A percentile compares a stretch with the other conserved stretches of the same genome.
Conservation (phyloP, 495 filamentous ascomycete genomes). For the Penicillium pulvis region DNA sequence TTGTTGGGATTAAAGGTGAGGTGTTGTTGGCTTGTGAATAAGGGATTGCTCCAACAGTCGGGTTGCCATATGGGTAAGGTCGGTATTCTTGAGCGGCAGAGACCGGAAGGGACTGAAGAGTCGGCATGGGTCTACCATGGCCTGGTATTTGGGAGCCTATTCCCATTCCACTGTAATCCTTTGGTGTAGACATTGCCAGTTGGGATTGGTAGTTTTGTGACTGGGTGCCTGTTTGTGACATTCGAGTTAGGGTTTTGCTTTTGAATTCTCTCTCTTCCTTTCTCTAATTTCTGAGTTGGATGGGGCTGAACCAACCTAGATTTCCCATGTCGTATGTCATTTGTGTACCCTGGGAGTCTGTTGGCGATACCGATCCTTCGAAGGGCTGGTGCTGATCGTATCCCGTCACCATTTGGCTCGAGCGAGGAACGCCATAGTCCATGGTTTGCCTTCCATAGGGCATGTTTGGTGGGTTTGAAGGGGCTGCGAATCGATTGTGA, state of each 20-base stretch:
- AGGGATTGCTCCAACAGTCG: slow-evolving; percentile 34
- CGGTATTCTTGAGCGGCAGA: slow-evolving; percentile 41
- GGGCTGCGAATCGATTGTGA: slow-evolving; percentile 34
- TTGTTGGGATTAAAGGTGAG: slow-evolving; percentile 42
- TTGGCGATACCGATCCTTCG: slow-evolving; percentile 46
- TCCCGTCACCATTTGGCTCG: slow-evolving; percentile 31
- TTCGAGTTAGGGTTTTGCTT: slow-evolving; percentile 14
- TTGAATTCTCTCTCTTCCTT: background rate
- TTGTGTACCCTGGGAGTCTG: slow-evolving; percentile 28
- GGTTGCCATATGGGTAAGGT: slow-evolving; percentile 37
- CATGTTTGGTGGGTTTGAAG: slow-evolving; percentile 32
- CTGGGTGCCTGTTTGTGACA: slow-evolving; percentile 29
- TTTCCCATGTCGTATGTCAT: slow-evolving; percentile 32
- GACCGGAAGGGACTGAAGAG: slow-evolving; percentile 35
- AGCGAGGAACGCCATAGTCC: slow-evolving; percentile 37
- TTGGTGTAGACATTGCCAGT: slow-evolving; percentile 34
- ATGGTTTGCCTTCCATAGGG: slow-evolving; percentile 40
- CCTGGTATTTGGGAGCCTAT: slow-evolving; percentile 36
- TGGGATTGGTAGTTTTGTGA: slow-evolving; percentile 38
- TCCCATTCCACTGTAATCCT: slow-evolving; percentile 31
- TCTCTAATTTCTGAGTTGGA: background rate
- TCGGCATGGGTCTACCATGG: slow-evolving; percentile 33
- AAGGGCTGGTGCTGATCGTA: slow-evolving; percentile 38
- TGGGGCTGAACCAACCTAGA: slow-evolving; percentile 21
- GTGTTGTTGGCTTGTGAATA: slow-evolving; percentile 38